Conservation (phyloP, 805 yeast species). For the Candida ovalis region DNA sequence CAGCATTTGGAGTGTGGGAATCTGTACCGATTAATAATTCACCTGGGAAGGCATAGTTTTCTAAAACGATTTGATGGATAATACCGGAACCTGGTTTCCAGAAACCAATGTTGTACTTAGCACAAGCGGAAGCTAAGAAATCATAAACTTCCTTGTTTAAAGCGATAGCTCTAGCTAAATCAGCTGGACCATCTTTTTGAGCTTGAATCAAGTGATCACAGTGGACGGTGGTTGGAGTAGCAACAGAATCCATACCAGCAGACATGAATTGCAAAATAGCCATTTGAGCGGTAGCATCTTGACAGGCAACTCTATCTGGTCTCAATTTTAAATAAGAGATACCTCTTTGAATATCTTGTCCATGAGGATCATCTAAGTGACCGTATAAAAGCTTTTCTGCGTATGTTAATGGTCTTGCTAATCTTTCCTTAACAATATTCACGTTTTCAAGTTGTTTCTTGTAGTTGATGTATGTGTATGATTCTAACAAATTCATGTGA, state of each 20-base stretch:
- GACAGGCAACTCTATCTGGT: conserved; percentile 99
- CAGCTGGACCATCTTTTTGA: conserved; percentile 84
- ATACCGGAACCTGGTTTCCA: conserved; percentile 99
- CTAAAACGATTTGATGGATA: conserved; percentile 95
- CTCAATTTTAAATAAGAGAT: conserved; percentile 83
- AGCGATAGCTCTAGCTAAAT: conserved; percentile 74
- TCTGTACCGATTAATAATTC: conserved; percentile 97
- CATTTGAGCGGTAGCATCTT: conserved; percentile 99
- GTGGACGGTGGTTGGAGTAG: conserved; percentile 94
- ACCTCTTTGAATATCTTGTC: conserved; percentile 72
- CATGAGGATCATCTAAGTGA: conserved; percentile 86
- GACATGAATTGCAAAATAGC: conserved; percentile 99
- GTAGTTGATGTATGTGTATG: conserved; percentile 84
- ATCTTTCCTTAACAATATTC: conserved; percentile 68
- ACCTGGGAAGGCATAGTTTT: conserved; percentile 96
- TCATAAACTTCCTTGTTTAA: conserved; percentile 94
- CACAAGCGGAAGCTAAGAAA: conserved; percentile 88
- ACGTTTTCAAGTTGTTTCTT: conserved; percentile 87
- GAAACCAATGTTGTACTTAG: conserved; percentile 93
- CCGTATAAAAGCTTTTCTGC: conserved; percentile 95
- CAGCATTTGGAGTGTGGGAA: conserved; percentile 98
- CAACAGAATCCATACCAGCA: conserved; percentile 81
- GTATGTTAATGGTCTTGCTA: conserved; percentile 79
- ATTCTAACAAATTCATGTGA: conserved; percentile 57
- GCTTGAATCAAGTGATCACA: conserved; percentile 99